Conservation (phyloP, 768 basidiomycete genomes). For the Kwoniella bestiolae region DNA sequence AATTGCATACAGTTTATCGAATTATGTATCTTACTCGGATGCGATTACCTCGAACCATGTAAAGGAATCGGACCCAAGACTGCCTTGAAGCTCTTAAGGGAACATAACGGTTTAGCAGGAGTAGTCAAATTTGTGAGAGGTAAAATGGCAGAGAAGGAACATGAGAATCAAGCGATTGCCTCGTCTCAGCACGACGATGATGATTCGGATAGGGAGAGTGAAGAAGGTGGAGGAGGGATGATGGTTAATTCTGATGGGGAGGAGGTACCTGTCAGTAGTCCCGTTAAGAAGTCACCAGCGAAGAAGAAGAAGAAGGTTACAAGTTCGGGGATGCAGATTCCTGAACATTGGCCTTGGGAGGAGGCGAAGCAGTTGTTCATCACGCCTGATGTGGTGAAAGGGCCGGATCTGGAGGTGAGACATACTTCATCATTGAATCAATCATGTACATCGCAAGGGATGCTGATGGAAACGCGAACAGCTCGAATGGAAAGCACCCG, state of each 20-base stretch:
- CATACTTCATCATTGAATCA: too few relatives aligned
- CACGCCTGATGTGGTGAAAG: slow-evolving; percentile 85
- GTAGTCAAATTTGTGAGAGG: slow-evolving; percentile 78
- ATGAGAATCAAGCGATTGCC: slow-evolving; percentile 47
- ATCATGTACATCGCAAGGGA: too few relatives aligned
- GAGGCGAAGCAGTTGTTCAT: slow-evolving; percentile 88
- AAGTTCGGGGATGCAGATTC: slow-evolving; percentile 72
- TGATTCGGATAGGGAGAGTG: slow-evolving; percentile 64
- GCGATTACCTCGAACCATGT: slow-evolving; percentile 99
- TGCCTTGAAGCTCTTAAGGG: slow-evolving; percentile 87
- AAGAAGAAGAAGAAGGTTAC: slow-evolving; percentile 67
- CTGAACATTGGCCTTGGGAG: slow-evolving; percentile 97
- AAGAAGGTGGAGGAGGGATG: slow-evolving; percentile 67
- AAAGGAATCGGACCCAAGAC: slow-evolving; percentile 95
- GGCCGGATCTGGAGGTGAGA: slow-evolving; percentile 81
- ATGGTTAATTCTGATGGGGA: slow-evolving; percentile 60
- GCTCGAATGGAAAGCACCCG: slow-evolving; percentile 94
- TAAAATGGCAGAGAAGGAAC: slow-evolving; percentile 64
- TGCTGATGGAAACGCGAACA: too few relatives aligned
- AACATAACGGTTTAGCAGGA: slow-evolving; percentile 71
- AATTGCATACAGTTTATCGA: slow-evolving; percentile 76
- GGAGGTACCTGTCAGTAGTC: slow-evolving; percentile 56
- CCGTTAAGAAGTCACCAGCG: slow-evolving; percentile 57
- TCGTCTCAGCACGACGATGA: slow-evolving; percentile 40
- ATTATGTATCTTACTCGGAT: slow-evolving; percentile 92